phyloP scores from a whole-genome alignment of 495 filamentous ascomycete genomes.

The Aspergillus nidulans region DNA sequence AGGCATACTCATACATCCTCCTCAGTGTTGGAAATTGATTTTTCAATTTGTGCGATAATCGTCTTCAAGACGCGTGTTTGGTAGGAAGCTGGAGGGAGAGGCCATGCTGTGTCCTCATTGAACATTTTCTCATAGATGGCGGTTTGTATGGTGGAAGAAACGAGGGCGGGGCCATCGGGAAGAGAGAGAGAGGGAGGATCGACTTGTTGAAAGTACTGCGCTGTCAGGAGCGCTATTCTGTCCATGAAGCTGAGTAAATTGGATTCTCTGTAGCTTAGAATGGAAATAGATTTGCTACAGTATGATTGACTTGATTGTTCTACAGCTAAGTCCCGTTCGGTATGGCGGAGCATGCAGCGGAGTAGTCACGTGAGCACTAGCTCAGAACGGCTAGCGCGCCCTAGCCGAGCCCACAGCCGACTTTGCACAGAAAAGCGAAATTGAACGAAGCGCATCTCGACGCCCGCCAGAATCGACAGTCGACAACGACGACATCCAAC shows the following conservation, averaged over 20 bases:
- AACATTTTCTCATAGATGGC: constrained; percentile 63
- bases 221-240: constrained; percentile 24
- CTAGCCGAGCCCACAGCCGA: constrained; percentile 46
- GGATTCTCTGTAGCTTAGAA: not conserved
- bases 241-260: not conserved
- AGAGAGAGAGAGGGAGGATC: constrained; percentile 52
- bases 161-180: constrained; percentile 49
- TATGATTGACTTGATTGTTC: not conserved
- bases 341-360: not conserved
- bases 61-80: constrained; percentile 67
- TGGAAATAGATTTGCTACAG: not conserved
- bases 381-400: constrained; percentile 27
- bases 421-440: constrained; percentile 26
- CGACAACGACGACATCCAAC: constrained; percentile 24
- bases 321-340: not conserved
- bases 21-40: constrained; percentile 67
- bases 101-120: constrained; percentile 44
- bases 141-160: constrained; percentile 52
- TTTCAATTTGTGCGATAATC: constrained; percentile 61
- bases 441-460: constrained; percentile 31
- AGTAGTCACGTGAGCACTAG: constrained; percentile 8
- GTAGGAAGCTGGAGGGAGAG: constrained; percentile 62
- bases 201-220: constrained; percentile 65
- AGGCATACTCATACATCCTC: constrained; percentile 63
- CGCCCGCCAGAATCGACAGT: constrained; percentile 20